phyloP scores from a whole-genome alignment of 2,329 filamentous ascomycete genomes.

The Cadophora sp. region DNA sequence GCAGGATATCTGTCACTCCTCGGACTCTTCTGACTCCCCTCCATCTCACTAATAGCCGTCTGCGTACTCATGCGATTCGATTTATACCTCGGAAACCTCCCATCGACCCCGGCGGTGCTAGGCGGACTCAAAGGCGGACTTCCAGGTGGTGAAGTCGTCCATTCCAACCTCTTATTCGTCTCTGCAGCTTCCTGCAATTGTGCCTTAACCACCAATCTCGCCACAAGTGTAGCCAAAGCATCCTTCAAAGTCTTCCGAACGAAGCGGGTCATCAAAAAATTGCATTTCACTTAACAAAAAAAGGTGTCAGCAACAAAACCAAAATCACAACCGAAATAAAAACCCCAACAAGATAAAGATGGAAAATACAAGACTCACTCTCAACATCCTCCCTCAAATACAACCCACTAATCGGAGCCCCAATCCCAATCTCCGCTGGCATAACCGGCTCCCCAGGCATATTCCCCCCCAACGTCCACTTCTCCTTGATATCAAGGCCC shows the following conservation, averaged over 20 bases:
- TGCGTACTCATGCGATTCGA: slow-evolving; percentile 24
- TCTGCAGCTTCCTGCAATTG: slow-evolving; percentile 44
- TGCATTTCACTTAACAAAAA: slow-evolving; percentile 64
- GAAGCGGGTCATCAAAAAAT: slow-evolving; percentile 74
- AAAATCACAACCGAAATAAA: too few relatives aligned
- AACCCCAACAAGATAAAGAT: too few relatives aligned
- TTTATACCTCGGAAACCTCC: slow-evolving; percentile 26
- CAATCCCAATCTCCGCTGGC: slow-evolving; percentile 69
- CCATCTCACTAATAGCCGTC: slow-evolving; percentile 32
- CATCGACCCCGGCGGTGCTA: slow-evolving; percentile 20
- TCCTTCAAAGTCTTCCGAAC: slow-evolving; percentile 83
- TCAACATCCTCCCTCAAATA: slow-evolving; percentile 85
- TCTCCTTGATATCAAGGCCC: slow-evolving; percentile 77
- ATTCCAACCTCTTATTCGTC: slow-evolving; percentile 33
- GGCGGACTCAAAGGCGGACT: slow-evolving; percentile 25
- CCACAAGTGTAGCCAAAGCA: slow-evolving; percentile 74
- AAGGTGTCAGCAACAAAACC: neutral
- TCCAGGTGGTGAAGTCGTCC: slow-evolving; percentile 20
- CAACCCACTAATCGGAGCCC: slow-evolving; percentile 70
- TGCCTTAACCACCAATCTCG: slow-evolving; percentile 61
- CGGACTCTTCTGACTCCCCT: slow-evolving; percentile 24
- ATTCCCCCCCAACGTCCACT: slow-evolving; percentile 77
- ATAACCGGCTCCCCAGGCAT: slow-evolving; percentile 72
- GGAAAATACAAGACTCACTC: slow-evolving; percentile 40
- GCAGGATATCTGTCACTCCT: slow-evolving; percentile 15